Base-by-base conservation (phyloP, 225 moss, liverwort and hornwort species). In the Polytrichum commune region DNA sequence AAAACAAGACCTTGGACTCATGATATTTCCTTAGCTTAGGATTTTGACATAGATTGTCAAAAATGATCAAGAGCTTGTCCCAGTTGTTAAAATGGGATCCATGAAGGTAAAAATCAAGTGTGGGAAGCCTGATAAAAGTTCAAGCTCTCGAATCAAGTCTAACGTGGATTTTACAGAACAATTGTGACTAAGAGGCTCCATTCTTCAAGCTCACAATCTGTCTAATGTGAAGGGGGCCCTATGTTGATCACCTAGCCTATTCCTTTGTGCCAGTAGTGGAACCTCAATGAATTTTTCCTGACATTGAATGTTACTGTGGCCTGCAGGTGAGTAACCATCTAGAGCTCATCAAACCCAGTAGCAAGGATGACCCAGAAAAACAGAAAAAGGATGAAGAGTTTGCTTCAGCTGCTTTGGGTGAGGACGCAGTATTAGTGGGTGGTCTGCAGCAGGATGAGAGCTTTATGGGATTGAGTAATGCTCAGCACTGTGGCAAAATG, bases 401-500 rank as follows among this genome's bases (percentile, higher is more conserved):
- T 80, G 92, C 92, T 57, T 53, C 77, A 38, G 79, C 84, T 83
- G 97, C 91, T 53, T 81, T 94, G 66, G 94, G 92, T 38, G 92
- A 88, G 73, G 94, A 97, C 69, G 94, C 85, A 56, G 68, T 73
- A 62, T 58, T 81, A 35, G 91, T 91, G 6, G 94, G 94, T 24
- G 94, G 94, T 26, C 57, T 94, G 53, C 73, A 86, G 53, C 94
- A 92, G 79, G 91, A 97, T 60, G 85, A 90, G 72, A 92, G 82
- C 82, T 97, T 97, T 55, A 75, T 91, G 64, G 88, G 92, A 28
- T 81, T 97, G 23, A 97, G 97, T 83, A 85, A 97, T 78, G 75
- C 94, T 64, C 90, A 84, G 75, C 91, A 94, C 63, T 94, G 97
- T 75, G 97, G 94, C 29, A 97, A 97, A 78, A 94, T 97, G 94